Evolutionary conservation across 805 yeast species (phyloP).

Genomic region (Komagataella kurtzmanii): DNA sequence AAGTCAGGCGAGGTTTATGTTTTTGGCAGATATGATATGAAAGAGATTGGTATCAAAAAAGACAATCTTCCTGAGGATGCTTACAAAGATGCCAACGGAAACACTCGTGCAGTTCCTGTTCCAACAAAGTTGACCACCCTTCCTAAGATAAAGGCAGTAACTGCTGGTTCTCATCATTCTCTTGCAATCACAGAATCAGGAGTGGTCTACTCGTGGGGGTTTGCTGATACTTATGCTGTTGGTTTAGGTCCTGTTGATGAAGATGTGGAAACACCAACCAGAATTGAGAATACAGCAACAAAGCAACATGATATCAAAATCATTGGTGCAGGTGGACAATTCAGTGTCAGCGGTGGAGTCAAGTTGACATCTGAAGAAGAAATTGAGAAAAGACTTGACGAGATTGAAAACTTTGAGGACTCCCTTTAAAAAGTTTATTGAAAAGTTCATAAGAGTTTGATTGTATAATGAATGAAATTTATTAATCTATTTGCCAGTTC

Average conservation of each 20-base stretch:
- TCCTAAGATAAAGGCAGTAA: slow-evolving; percentile 45
- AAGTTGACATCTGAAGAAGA: slow-evolving; percentile 41
- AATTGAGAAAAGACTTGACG: slow-evolving; percentile 34
- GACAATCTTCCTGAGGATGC: slow-evolving; percentile 56
- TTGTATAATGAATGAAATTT: slow-evolving; percentile 17
- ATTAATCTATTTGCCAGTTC: slow-evolving; percentile 36
- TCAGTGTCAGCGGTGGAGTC: slow-evolving; percentile 77
- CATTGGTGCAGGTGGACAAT: slow-evolving; percentile 96
- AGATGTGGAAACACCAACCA: slow-evolving; percentile 79
- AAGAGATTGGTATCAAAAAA: slow-evolving; percentile 71
- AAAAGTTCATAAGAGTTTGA: slow-evolving; percentile 18
- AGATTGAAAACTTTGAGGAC: slow-evolving; percentile 37
- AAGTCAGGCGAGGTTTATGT: slow-evolving; percentile 61
- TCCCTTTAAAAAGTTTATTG: slow-evolving; percentile 4
- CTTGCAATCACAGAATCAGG: slow-evolving; percentile 80
- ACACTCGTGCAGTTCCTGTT: slow-evolving; percentile 71
- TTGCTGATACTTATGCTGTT: slow-evolving; percentile 91
- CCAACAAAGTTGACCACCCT: slow-evolving; percentile 57
- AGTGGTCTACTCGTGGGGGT: slow-evolving; percentile 90
- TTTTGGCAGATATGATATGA: slow-evolving; percentile 92
- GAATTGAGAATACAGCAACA: slow-evolving; percentile 90
- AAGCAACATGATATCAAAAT: slow-evolving; percentile 55
- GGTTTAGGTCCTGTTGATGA: slow-evolving; percentile 82
- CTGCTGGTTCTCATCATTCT: slow-evolving; percentile 89
- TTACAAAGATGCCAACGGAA: slow-evolving; percentile 68